Base-by-base conservation (phyloP, 2,329 filamentous ascomycete genomes). In the Pestalotiopsis sp. region DNA sequence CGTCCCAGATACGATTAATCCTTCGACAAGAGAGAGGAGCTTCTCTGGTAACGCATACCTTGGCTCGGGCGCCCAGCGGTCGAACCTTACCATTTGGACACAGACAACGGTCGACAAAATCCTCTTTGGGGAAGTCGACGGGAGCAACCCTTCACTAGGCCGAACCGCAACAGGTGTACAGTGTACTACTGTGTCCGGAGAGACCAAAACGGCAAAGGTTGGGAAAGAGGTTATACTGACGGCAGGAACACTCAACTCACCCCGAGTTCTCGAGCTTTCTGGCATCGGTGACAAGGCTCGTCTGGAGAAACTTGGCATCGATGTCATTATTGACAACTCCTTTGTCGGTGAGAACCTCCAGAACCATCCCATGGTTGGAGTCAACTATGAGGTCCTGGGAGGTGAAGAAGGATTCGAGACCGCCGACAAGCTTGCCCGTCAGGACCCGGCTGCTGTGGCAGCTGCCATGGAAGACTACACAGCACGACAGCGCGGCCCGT, bases 181-280 rank as follows among this genome's bases (percentile, higher is more conserved):
- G 40, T 48, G 40, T 48, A 48, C 40, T 48, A 48, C 40, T 48
- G 40, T n/a, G 1, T 64, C 65, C 14, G 69, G 66, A 17, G 68
- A 68, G 35, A 71, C 60, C 9, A 71, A 68, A 38, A 72, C 60
- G 0, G 68, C 76, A 10, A 68, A 56, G 9, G 78, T 78, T 2
- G 70, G 68, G 1, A 78, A 74, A 30, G 83, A 85, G 67, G 78
- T 85, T 3, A 79, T 85, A 35, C 61, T 85, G 4, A 76, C 78
- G 1, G 81, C 80, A 5, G 83, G 83, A 3, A 73, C 78, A 1
- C 76, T 84, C 68, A 79, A 82, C 66, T 78, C 79, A 0, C 81
- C 83, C 3, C 76, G 79, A 22, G 71, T 85, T 26, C 77, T 85
- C 4, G 79, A 84, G 70, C 74, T 82, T 4, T 83, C 81, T 1